Base-by-base conservation (phyloP, 441 rosid species). In the Geranium incanum region DNA sequence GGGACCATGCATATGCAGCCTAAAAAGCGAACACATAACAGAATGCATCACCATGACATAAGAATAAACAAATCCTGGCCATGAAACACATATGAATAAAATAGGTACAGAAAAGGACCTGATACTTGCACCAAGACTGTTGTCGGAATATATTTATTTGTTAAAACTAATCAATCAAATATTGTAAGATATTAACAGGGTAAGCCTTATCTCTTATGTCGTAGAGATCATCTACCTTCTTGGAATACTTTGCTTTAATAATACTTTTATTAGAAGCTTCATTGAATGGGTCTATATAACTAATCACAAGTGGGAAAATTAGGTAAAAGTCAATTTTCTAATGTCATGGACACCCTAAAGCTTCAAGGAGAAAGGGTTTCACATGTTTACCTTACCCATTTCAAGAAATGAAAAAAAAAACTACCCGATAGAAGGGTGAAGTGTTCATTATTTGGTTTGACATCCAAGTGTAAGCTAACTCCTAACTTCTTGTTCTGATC, bases 291-390 rank as follows among this genome's bases (percentile, higher is more conserved):
- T 69, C 36, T 45, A 64, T 19, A 15, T 62, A 76, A 76, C 71
- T 68, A 73, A 37, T 72, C 13, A 65, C 74, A 77, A 65, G 75
- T 76, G 81, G 79, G 39, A 9, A 64, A 72, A 76, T 81, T 80
- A 76, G 86, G 87, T 81, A 77, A 50, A 74, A 72, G 84, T 80
- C 82, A 36, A 71, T 70, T 74, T 80, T 73, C 71, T 41, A 16
- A 23, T 36, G 62, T 78, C 76, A 69, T 70, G 78, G 77, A 64
- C 67, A 19, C 72, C 68, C 78, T 52, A 78, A 62, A 62, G 28
- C 15, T 9, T 23, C 6, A 50, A 50, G 59, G 59, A 50, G 59
- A 50, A 50, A 50, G 59, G 4, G 59, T 50, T 50, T 2, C 21
- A 55, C 21, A 55, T 55, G 16, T 55, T 55, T 55, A 55, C 62